Conservation (phyloP, 371 early-diverging fungal genomes). For the Conidiobolus incongruus region DNA sequence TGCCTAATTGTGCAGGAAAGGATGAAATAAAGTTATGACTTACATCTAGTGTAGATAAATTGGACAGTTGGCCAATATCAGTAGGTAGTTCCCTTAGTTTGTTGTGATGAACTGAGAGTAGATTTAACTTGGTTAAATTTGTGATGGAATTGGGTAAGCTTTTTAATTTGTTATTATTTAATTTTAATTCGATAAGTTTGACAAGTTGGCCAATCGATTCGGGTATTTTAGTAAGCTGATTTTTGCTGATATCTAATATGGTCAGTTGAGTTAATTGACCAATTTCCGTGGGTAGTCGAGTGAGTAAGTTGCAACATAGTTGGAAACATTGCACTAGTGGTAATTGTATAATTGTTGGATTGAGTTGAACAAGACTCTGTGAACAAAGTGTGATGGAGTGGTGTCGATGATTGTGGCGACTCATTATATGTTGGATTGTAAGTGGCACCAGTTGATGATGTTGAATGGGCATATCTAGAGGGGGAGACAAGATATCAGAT, state of each 20-base stretch:
- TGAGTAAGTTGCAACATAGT: conserved; percentile 15
- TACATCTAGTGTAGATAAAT: conserved; percentile 36
- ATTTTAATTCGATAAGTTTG: conserved; percentile 36
- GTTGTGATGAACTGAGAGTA: conserved; percentile 28
- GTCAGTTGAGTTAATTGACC: conserved; percentile 32
- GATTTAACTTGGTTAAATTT: conserved; percentile 24
- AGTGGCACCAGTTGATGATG: no score
- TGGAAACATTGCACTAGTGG: no score
- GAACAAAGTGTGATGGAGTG: no score
- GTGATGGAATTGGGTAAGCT: conserved; percentile 34
- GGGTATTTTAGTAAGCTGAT: conserved; percentile 28
- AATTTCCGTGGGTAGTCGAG: conserved; percentile 29
- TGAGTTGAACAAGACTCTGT: no score
- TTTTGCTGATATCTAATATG: conserved; percentile 35
- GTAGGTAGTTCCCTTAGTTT: conserved; percentile 26
- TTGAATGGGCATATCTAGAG: no score
- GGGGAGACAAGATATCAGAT: no score
- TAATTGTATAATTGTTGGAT: no score
- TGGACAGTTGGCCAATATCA: conserved; percentile 26
- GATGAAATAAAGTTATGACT: conserved; percentile 31
- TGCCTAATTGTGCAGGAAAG: conserved; percentile 49
- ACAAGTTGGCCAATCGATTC: conserved; percentile 38
- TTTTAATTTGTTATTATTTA: conserved; percentile 34
- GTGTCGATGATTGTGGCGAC: no score
- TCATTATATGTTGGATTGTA: no score